Evolutionary conservation across 2,329 filamentous ascomycete genomes (phyloP).

Genomic region (Hysterium pulicare): DNA sequence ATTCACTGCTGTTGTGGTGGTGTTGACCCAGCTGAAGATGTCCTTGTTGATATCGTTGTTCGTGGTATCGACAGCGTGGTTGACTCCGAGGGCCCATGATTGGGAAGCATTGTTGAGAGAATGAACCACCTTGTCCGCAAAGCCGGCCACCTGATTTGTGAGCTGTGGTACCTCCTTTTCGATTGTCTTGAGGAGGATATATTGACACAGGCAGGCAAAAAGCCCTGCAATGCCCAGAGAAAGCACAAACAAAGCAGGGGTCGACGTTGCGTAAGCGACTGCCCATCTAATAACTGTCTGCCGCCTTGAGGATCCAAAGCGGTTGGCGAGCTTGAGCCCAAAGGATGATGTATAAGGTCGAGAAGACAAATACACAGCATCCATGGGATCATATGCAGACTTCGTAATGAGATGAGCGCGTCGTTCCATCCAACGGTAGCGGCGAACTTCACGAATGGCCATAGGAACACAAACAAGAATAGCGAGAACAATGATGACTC

Average conservation of each 20-base stretch:
- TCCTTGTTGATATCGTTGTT: slow-evolving; percentile 75
- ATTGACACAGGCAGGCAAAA: slow-evolving; percentile 79
- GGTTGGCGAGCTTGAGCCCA: slow-evolving; percentile 67
- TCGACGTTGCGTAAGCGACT: slow-evolving; percentile 81
- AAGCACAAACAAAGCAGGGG: slow-evolving; percentile 80
- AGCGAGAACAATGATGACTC: slow-evolving; percentile 68
- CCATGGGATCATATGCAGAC: slow-evolving; percentile 73
- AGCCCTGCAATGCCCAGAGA: slow-evolving; percentile 78
- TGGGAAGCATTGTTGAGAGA: slow-evolving; percentile 69
- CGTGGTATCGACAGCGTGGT: slow-evolving; percentile 64
- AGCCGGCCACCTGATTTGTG: slow-evolving; percentile 69
- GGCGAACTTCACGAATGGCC: slow-evolving; percentile 74
- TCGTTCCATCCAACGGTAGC: slow-evolving; percentile 70
- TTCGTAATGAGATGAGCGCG: slow-evolving; percentile 64
- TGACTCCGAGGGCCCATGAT: slow-evolving; percentile 73
- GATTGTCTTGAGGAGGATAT: slow-evolving; percentile 69
- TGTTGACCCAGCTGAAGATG: slow-evolving; percentile 82
- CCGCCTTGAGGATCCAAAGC: slow-evolving; percentile 60
- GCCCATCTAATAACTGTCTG: slow-evolving; percentile 78
- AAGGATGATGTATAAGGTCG: slow-evolving; percentile 70
- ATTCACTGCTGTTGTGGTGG: slow-evolving; percentile 78
- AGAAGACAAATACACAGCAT: slow-evolving; percentile 83
- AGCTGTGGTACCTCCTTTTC: slow-evolving; percentile 74
- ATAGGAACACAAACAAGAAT: slow-evolving; percentile 72
- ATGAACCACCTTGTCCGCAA: slow-evolving; percentile 73